phyloP scores from a whole-genome alignment of 1,139 yeast species.

The Debaryomyces udenii region DNA sequence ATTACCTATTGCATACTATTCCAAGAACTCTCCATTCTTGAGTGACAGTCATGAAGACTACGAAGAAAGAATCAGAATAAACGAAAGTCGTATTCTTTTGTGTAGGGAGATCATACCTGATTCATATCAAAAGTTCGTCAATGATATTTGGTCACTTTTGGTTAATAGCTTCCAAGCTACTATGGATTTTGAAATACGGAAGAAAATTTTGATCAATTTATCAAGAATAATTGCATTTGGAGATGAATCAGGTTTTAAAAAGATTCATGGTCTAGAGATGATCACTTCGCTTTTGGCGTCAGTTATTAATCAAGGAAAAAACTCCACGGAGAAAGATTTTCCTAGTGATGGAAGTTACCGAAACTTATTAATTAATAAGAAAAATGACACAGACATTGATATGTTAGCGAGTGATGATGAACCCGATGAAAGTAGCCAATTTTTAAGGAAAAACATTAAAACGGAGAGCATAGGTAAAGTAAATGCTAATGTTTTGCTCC shows the following conservation, averaged over 20 bases:
- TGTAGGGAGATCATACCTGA: conserved; percentile 26
- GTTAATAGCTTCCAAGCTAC: conserved; percentile 75
- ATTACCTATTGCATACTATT: conserved; percentile 48
- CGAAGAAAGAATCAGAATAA: conserved; percentile 29
- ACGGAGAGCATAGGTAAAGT: conserved; percentile 18
- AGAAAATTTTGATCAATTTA: conserved; percentile 59
- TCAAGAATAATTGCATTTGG: conserved; percentile 52
- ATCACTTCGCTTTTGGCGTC: conserved; percentile 63
- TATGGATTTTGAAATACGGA: conserved; percentile 68
- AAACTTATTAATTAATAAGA: conserved; percentile 7
- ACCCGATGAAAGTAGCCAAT: not conserved
- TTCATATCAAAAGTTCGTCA: conserved; percentile 47
- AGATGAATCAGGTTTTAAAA: conserved; percentile 20
- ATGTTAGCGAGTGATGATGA: conserved; percentile 9
- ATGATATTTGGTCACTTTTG: conserved; percentile 59
- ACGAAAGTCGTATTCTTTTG: conserved; percentile 31
- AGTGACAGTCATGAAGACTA: conserved; percentile 27
- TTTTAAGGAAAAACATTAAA: conserved; percentile 1
- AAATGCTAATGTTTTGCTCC: conserved; percentile 44
- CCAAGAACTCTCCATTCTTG: conserved; percentile 34
- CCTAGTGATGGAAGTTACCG: not conserved
- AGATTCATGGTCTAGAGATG: conserved; percentile 26
- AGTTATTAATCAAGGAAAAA: conserved; percentile 63
- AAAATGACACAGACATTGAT: conserved; percentile 15
- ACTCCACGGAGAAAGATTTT: conserved; percentile 24